These are phyloP conservation scores for Funneliformis mosseae DNA, from an alignment of 192 early-diverging fungal species.

Conservation along the genomic window DNA sequence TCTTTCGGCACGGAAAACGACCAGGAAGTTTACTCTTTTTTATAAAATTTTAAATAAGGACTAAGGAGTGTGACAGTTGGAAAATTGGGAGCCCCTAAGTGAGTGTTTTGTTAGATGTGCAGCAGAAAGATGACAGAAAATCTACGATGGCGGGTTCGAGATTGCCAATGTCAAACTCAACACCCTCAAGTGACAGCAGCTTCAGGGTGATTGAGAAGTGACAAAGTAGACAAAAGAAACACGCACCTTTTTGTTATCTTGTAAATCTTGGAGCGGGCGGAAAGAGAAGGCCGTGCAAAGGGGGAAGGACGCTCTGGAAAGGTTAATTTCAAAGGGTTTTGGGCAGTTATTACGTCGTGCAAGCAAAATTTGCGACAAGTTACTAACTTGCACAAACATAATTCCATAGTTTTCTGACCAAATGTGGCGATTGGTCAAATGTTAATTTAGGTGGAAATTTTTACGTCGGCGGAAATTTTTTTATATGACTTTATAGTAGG, in stretches of 20 bases:
- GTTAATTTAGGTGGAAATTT: no score
- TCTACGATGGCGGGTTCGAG: background rate
- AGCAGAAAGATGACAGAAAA: background rate
- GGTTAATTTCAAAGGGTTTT: conserved; percentile 1
- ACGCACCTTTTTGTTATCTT: conserved; percentile 18
- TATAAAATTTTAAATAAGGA: conserved; percentile 24
- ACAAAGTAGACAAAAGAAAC: background rate
- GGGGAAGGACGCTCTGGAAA: background rate
- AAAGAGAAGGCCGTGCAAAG: conserved; percentile 24
- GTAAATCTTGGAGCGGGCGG: conserved; percentile 24
- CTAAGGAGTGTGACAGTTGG: conserved; percentile 33
- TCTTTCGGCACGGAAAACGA: conserved; percentile 30
- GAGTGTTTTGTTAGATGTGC: conserved; percentile 34
- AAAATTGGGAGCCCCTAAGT: conserved; percentile 33
- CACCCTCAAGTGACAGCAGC: background rate
- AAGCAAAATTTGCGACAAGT: conserved; percentile 26
- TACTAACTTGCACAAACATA: conserved; percentile 5
- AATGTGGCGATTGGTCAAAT: background rate
- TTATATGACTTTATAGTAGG: no score
- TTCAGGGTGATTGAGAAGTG: background rate
- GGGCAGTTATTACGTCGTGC: background rate
- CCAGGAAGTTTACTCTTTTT: conserved; percentile 20
- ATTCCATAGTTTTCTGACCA: background rate
- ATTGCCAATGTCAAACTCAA: conserved; percentile 22
- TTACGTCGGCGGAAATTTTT: no score